Percentiles rank a stretch among this genome's conserved stretches.
Evolutionary conservation across 164 flowering plant genomes (phyloP).

Genomic region (Sextonia rubra): DNA sequence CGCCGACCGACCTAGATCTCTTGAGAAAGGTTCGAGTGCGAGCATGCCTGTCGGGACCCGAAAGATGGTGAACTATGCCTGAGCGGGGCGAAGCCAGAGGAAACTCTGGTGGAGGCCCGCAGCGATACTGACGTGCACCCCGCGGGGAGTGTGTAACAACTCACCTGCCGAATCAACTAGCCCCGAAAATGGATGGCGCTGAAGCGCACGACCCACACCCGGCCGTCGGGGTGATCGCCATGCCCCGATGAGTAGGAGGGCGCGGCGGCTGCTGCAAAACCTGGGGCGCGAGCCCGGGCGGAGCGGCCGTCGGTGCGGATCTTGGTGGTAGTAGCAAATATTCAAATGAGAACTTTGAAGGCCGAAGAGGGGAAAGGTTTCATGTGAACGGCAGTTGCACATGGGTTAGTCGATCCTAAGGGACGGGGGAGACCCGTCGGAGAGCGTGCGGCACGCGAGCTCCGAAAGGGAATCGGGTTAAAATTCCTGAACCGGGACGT

Average conservation of each 20-base stretch:
- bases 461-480: no score
- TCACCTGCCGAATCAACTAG: conserved; percentile 42
- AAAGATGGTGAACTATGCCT: no score
- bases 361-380: background rate
- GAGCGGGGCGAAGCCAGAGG: no score
- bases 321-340: background rate
- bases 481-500: no score
- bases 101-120: no score
- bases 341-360: background rate
- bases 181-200: conserved; percentile 38
- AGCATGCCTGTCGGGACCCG: no score
- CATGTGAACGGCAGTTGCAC: background rate
- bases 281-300: conserved; percentile 8
- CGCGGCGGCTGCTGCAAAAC: conserved; percentile 25
- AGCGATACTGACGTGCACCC: no score
- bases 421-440: background rate
- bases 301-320: background rate
- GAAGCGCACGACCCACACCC: conserved; percentile 31
- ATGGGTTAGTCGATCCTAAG: background rate
- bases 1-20: no score
- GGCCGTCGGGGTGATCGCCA: conserved; percentile 15
- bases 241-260: conserved; percentile 39
- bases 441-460: background rate
- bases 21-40: no score
- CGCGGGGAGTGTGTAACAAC: conserved; percentile 34